These are phyloP conservation scores for Globisporangium megalacanthum DNA, from an alignment of 352 stramenopile genomes.

Conservation along the genomic window DNA sequence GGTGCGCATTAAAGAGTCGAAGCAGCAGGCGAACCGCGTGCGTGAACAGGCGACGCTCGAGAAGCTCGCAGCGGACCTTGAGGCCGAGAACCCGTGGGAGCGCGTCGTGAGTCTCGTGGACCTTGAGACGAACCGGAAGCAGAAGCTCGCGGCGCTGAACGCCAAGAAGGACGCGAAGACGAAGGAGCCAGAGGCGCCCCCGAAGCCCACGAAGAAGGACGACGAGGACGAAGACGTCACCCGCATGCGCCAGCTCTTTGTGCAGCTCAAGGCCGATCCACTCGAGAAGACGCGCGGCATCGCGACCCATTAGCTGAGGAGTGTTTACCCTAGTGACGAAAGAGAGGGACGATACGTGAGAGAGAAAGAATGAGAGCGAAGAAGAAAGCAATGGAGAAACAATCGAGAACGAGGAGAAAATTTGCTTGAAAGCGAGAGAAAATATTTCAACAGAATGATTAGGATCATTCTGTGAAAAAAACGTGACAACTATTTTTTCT, in stretches of 20 bases:
- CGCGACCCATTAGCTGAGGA: conserved; percentile 31
- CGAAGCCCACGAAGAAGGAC: conserved; percentile 33
- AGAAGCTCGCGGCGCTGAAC: conserved; percentile 61
- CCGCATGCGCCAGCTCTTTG: conserved; percentile 92
- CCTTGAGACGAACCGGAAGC: conserved; percentile 73
- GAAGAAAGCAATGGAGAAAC: not conserved
- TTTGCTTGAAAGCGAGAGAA: too few species aligned
- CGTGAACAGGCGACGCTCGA: conserved; percentile 93
- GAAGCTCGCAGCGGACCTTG: conserved; percentile 91
- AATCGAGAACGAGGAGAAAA: too few species aligned
- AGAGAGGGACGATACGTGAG: not conserved
- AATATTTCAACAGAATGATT: too few species aligned
- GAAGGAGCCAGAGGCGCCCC: conserved; percentile 36
- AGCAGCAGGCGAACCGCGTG: conserved; percentile 90
- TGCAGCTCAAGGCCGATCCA: conserved; percentile 91
- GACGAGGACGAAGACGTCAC: conserved; percentile 83
- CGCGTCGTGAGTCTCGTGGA: conserved; percentile 92
- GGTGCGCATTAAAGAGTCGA: conserved; percentile 82
- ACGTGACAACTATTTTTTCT: too few species aligned
- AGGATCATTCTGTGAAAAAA: not conserved
- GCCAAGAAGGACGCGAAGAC: conserved; percentile 41
- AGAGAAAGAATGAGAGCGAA: conserved; percentile 6
- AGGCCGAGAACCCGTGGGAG: conserved; percentile 94
- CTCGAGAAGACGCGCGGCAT: conserved; percentile 73
- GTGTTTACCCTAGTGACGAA: too few species aligned